phyloP scores from a whole-genome alignment of 2,329 filamentous ascomycete species.

The Elsinoe batatas region DNA sequence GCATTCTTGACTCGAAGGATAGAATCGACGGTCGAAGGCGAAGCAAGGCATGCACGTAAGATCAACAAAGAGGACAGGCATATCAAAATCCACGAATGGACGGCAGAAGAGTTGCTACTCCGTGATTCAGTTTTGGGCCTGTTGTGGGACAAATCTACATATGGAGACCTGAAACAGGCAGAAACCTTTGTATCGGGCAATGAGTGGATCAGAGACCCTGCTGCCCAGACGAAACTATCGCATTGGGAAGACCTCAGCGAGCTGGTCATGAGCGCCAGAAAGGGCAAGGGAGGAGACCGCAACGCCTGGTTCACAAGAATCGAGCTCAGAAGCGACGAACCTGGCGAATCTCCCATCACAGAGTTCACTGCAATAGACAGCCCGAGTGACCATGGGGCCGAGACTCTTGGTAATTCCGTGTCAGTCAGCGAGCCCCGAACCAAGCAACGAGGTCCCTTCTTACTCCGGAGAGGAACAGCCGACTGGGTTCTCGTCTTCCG shows the following conservation, averaged over 20 bases:
- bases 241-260: not conserved
- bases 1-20: conserved; percentile 47
- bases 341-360: too few relatives aligned
- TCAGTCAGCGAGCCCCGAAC: too few relatives aligned
- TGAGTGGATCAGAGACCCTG: conserved; percentile 47
- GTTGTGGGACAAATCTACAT: too few relatives aligned
- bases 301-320: not conserved
- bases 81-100: conserved; percentile 51
- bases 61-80: conserved; percentile 55
- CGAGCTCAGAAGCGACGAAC: not conserved
- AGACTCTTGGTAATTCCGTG: too few relatives aligned
- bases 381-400: too few relatives aligned
- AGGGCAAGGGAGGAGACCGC: not conserved
- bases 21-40: conserved; percentile 39
- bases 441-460: not conserved
- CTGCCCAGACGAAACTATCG: conserved; percentile 19
- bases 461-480: not conserved
- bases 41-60: conserved; percentile 56
- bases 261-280: too few relatives aligned
- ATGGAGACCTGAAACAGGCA: too few relatives aligned
- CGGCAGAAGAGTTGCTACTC: conserved; percentile 44
- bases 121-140: conserved; percentile 46
- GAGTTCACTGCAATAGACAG: too few relatives aligned
- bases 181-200: conserved; percentile 32
- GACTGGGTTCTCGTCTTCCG: not conserved